Percentiles rank a stretch among this genome's conserved stretches.
phyloP scores from a whole-genome alignment of 1,284 basidiomycete species.

The Spongispora temasekensis region DNA sequence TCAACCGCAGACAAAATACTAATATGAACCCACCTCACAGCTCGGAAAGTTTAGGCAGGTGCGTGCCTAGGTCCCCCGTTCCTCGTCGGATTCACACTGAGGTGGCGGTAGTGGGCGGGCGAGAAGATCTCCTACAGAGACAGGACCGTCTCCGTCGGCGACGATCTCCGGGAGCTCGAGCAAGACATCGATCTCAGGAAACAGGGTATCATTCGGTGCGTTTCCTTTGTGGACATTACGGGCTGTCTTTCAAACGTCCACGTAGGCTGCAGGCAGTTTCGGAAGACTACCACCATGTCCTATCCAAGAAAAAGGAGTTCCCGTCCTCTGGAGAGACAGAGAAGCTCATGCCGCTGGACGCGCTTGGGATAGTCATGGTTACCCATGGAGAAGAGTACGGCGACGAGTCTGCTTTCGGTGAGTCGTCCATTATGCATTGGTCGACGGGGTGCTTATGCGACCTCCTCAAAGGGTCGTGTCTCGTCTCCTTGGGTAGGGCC shows the following conservation, averaged over 20 bases:
- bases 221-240: constrained; percentile 4
- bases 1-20: not conserved
- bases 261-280: constrained; percentile 67
- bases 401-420: constrained; percentile 71
- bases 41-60: constrained; percentile 70
- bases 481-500: constrained; percentile 75
- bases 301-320: constrained; percentile 70
- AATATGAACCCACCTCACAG: constrained; percentile 35
- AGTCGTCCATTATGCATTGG: constrained; percentile 21
- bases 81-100: constrained; percentile 33
- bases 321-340: constrained; percentile 57
- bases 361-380: constrained; percentile 84
- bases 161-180: constrained; percentile 65
- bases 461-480: constrained; percentile 54
- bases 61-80: constrained; percentile 20
- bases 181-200: constrained; percentile 68
- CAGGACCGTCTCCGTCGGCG: constrained; percentile 63
- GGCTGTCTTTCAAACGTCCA: not conserved
- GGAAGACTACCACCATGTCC: constrained; percentile 57
- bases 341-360: constrained; percentile 73
- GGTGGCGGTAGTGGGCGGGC: constrained; percentile 61
- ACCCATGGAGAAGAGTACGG: constrained; percentile 80
- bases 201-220: constrained; percentile 64
- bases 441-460: not conserved
- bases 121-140: constrained; percentile 74